Base-by-base conservation (phyloP, 2,329 filamentous ascomycete genomes). In the Didymella sp. region DNA sequence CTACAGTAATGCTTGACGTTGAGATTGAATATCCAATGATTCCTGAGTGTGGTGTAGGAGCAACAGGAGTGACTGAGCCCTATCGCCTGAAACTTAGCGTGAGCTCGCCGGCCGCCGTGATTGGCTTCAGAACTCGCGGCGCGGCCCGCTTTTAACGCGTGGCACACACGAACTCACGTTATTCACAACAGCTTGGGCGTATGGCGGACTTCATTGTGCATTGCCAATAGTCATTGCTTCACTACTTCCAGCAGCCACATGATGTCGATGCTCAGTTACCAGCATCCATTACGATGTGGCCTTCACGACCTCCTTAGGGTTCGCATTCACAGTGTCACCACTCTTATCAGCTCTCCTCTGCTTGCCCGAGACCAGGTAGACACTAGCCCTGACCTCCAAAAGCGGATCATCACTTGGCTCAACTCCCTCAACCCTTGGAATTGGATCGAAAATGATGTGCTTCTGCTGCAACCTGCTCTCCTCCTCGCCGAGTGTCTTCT, bases 381-480 rank as follows among this genome's bases (percentile, higher is more conserved):
- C 66, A 28, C 78, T 81, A 9, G 84, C 84, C 40, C 84, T 76
- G 50, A 85, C 76, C 40, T 86, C 82, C 58, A 87, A 63, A 59
- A 87, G 67, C 35, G 84, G 84, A 76, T 87, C 84, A 19, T 73
- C 81, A 57, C 79, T 82, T 4, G 78, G 60, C 66, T 84, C 82
- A 21, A 86, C 72, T 0, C 84, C 84, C 19, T 81, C 72, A 2
- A 86, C 78, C 50, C 84, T 75, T 5, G 84, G 84, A 46, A 86
- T 78, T 1, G 84, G 84, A 73, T 87, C 84, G 60, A 84, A 86
- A 60, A 87, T 86, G 37, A 83, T 74, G 28, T 75, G 72, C 73
- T 85, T 82, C 73, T 83, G 79, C 73, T 80, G 72, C 51, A 72
- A 73, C 55, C 69, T 67, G 45, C 74, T 77, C 50, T 80, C 76